A percentile compares a stretch with the other conserved stretches of the same genome.
Evolutionary conservation across 495 filamentous ascomycete genomes (phyloP).

Genomic region (Tuber aestivum): DNA sequence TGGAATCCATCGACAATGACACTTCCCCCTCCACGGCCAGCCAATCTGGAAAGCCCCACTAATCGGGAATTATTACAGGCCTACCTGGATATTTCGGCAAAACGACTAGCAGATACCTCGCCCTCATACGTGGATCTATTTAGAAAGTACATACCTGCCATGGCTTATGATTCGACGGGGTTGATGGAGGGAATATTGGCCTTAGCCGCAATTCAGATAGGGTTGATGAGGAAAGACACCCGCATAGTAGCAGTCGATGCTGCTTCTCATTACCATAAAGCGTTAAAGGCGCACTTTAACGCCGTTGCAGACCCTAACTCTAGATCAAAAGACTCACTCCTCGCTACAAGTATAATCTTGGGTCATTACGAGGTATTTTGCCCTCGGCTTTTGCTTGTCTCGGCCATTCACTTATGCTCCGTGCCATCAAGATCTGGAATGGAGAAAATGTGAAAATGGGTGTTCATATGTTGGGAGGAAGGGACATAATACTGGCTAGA

Average conservation of each 20-base stretch:
- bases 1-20: constrained; percentile 37
- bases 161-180: constrained; percentile 36
- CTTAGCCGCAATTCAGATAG: constrained; percentile 33
- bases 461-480: constrained; percentile 38
- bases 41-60: constrained; percentile 24
- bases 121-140: constrained; percentile 39
- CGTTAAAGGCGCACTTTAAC: constrained; percentile 26
- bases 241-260: constrained; percentile 34
- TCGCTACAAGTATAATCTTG: constrained; percentile 37
- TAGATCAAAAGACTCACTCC: constrained; percentile 17
- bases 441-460: constrained; percentile 41
- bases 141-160: constrained; percentile 39
- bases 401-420: constrained; percentile 14
- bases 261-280: constrained; percentile 34
- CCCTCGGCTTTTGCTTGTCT: neutral
- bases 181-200: constrained; percentile 40
- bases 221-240: constrained; percentile 32
- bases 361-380: constrained; percentile 37
- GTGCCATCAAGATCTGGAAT: constrained; percentile 33
- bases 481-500: constrained; percentile 38
- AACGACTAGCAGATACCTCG: constrained; percentile 33
- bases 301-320: constrained; percentile 27
- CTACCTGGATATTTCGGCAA: constrained; percentile 36
- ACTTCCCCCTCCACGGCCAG: constrained; percentile 29
- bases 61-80: constrained; percentile 35